These are phyloP conservation scores for Neopestalotiopsis rosae DNA, from an alignment of 2,329 filamentous ascomycete genomes.

Conservation along the genomic window DNA sequence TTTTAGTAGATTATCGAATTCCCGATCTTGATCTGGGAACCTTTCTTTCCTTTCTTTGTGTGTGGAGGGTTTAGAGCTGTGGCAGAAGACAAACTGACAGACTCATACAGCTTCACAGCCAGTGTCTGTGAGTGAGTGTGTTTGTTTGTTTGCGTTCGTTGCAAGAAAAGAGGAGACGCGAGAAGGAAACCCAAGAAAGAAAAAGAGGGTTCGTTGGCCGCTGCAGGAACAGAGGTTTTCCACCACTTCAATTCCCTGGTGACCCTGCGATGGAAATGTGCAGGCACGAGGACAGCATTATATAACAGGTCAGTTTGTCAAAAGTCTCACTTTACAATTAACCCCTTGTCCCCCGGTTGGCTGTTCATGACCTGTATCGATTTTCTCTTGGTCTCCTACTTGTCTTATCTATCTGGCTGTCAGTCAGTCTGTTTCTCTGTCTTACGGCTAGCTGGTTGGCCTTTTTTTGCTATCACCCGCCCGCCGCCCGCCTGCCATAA, in stretches of 20 bases:
- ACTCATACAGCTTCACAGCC: background rate
- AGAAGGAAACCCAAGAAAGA: background rate
- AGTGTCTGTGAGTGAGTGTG: background rate
- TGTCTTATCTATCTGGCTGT: background rate
- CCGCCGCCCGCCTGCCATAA: background rate
- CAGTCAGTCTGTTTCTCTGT: background rate
- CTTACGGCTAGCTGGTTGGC: background rate
- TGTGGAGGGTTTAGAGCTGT: constrained; percentile 5
- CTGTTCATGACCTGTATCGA: constrained; percentile 7
- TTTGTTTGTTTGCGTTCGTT: background rate
- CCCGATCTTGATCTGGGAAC: constrained; percentile 11
- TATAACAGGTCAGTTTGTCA: constrained; percentile 10
- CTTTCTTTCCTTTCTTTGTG: background rate
- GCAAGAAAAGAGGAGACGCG: background rate
- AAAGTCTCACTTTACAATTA: background rate
- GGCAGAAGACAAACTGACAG: constrained; percentile 2
- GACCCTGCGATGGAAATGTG: constrained; percentile 13
- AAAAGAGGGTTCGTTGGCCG: constrained; percentile 8
- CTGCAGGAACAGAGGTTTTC: constrained; percentile 17
- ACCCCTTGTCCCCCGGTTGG: background rate
- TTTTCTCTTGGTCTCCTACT: background rate
- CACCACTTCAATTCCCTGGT: background rate
- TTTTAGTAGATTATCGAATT: constrained; percentile 17
- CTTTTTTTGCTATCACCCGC: background rate
- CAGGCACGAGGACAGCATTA: constrained; percentile 11